Conservation (phyloP, 225 moss, liverwort and hornwort species). For the Sphagnum tenellum region DNA sequence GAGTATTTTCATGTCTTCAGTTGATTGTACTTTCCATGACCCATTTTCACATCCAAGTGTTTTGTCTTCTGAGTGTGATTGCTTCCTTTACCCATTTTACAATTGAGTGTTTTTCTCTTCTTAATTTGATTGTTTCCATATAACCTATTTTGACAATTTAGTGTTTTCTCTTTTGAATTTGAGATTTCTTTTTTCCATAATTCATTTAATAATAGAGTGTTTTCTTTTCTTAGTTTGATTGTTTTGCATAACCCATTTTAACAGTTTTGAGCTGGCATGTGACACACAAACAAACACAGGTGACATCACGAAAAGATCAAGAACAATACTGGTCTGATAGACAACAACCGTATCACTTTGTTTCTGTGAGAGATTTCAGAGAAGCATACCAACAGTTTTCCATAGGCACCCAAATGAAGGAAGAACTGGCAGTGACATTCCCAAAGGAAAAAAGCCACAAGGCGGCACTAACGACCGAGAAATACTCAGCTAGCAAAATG, state of each 20-base stretch:
- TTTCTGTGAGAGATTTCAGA: conserved; percentile 46
- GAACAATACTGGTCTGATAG: conserved; percentile 71
- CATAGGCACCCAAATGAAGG: conserved; percentile 25
- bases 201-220: neutral
- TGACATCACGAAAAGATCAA: conserved; percentile 81
- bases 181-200: no score
- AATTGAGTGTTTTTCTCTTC: no score
- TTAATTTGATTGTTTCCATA: no score
- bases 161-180: no score
- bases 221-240: neutral
- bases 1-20: no score
- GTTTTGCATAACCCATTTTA: neutral
- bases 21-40: no score
- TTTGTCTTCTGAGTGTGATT: no score
- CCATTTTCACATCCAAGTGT: no score
- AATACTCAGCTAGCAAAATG: conserved; percentile 17
- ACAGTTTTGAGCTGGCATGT: neutral
- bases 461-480: conserved; percentile 34
- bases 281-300: conserved; percentile 19
- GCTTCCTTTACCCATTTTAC: no score
- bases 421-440: conserved; percentile 36
- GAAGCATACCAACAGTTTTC: conserved; percentile 28
- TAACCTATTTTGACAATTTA: no score
- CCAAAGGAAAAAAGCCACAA: conserved; percentile 45
- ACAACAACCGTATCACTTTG: conserved; percentile 45